Evolutionary conservation across 1,284 basidiomycete species (phyloP), one percentile per base, ranked within the genome.

Genomic region (Fomitopsis betulina): DNA sequence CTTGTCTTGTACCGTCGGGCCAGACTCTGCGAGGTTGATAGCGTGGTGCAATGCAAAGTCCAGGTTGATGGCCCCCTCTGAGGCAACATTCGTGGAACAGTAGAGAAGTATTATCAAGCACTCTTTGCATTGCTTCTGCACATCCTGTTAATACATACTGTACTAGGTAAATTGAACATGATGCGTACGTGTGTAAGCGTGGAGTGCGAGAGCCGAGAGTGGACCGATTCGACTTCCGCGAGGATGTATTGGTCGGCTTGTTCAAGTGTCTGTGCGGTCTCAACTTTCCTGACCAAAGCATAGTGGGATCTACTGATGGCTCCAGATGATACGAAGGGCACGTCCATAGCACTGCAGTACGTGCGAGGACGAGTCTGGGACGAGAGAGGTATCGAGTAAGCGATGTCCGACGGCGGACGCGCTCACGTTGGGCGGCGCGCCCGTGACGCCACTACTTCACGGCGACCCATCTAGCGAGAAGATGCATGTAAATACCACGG

Each of bases 221-320:
- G 81, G 55, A 88, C 75, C n/a, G 76, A 68, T 53, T 81, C 76
- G 58, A 90, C 76, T 68, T 90, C 86, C 13, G 75, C 72, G 27
- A 78, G 69, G 42, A 90, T 71, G 58, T 81, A 71, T 55, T 81
- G 78, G 65, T 92, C 86, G 17, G 82, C 84, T 30, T 76, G 76
- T 61, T 83, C 80, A 0, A 74, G 63, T 10, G 85, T 80, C 8
- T 70, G 60, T 4, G 86, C 79, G 35, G 76, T 76, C 71, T 92
- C 90, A 12, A 90, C 78, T 61, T 82, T 85, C 57, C 84, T 80
- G 47, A 91, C 86, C 38, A 93, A 76, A 38, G 80, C 73, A 70
- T 91, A 93, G 61, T 92, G 87, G 15, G 80, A 77, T 65, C 87
- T 79, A 72, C 80, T 89, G 61, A 87, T 76, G 23, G 90, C 89